Evolutionary conservation across 1,284 basidiomycete genomes (phyloP), one percentile per base, ranked within the genome.

Genomic region (Grifola frondosa): DNA sequence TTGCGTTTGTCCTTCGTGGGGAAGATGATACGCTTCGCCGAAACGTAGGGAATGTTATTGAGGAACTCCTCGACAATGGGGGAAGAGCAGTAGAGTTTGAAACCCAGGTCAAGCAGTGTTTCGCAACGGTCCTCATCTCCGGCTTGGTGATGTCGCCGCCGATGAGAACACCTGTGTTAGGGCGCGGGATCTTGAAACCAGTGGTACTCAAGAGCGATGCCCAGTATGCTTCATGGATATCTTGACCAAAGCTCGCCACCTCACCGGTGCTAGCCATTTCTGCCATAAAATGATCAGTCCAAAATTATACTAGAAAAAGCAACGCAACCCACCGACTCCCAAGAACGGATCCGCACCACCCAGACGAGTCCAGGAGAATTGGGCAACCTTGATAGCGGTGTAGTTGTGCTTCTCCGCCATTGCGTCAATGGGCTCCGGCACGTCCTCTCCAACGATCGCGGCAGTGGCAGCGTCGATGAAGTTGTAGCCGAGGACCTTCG

Each of bases 241-340:
- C 90, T 61, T 84, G 82, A 34, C 96, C 97, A 63, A 99, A 99
- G 53, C 90, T 87, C n/a, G 97, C 97, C 16, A 99, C 93, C 68
- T 99, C 96, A 42, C 96, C 97, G 6, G 97, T 99, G 58, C 91
- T 95, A 1, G 96, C 94, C 97, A 99, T 99, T 75, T 98, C 93
- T 87, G 64, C 38, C 35, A 39, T 24, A 36, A 39, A 19, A 39
- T 20, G 26, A 40, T 38, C 19, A 20, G 24, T 36, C 15, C n/a
- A 32, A 36, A 29, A 32, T 24, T 24, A 13, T 22, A 21, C 17
- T 7, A 28, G 31, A 13, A 36, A 25, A 39, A 5, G 8, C 6
- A 35, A 30, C 29, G 42, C 11, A n/a, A 77, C 85, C 65, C 52
- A 91, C 88, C 89, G 50, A 97, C 94, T 49, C 93, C 94, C 44